These are phyloP conservation scores for Macrolepiota dolichaula DNA, from an alignment of 768 basidiomycete species.

Conservation along the genomic window DNA sequence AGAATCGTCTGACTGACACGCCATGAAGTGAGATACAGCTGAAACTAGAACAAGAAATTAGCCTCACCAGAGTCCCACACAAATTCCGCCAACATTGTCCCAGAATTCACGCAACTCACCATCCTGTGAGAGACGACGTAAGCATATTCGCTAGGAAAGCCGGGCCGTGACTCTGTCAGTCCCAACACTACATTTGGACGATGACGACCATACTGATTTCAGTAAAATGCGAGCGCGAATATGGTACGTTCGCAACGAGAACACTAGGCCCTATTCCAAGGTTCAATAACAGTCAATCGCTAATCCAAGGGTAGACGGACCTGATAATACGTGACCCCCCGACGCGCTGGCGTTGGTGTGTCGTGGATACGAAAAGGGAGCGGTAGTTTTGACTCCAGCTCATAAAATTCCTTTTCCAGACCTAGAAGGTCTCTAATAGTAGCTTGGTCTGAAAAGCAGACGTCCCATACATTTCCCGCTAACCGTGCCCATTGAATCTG, in stretches of 20 bases:
- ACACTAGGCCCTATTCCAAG: background rate
- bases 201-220: background rate
- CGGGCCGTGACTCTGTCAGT: background rate
- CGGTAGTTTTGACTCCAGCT: background rate
- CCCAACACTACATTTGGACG: background rate
- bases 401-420: background rate
- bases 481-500: constrained; percentile 2
- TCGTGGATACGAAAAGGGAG: background rate
- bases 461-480: background rate
- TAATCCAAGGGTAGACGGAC: background rate
- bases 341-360: background rate
- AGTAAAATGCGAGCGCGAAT: constrained; percentile 2
- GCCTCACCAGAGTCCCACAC: background rate
- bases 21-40: background rate
- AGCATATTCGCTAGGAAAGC: background rate
- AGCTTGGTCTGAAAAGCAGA: background rate
- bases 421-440: background rate
- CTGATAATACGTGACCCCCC: background rate
- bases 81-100: background rate
- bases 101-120: background rate
- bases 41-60: background rate
- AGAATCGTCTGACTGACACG: background rate
- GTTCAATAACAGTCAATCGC: background rate
- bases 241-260: background rate
- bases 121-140: background rate